Conservation (phyloP, 768 basidiomycete species). For the Termitomyces sp. region DNA sequence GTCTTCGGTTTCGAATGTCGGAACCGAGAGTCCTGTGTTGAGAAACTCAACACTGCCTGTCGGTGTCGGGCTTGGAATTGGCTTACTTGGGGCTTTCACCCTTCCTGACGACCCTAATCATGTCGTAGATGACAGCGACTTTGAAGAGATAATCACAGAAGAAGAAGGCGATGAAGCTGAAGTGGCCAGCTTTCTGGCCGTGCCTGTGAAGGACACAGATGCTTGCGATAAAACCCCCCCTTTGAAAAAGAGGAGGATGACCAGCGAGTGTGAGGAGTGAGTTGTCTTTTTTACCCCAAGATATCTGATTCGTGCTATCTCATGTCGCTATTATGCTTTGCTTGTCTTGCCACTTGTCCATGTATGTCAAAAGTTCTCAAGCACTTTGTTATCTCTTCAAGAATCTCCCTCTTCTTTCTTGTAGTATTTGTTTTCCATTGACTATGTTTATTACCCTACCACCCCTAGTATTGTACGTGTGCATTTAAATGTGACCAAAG, state of each 20-base stretch:
- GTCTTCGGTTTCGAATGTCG: conserved; percentile 28
- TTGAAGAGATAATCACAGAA: conserved; percentile 27
- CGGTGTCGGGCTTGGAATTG: conserved; percentile 44
- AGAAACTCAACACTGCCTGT: conserved; percentile 33
- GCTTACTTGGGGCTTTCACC: conserved; percentile 54
- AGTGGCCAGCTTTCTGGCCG: conserved; percentile 6
- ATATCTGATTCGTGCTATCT: conserved; percentile 17
- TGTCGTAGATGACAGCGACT: conserved; percentile 27
- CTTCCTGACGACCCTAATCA: conserved; percentile 33
- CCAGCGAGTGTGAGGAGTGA: conserved; percentile 23
- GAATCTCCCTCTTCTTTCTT: conserved; percentile 20
- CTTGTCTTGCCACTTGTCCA: conserved; percentile 8
- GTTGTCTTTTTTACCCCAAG: conserved; percentile 5
- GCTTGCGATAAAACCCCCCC: conserved; percentile 33
- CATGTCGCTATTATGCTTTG: conserved; percentile 17
- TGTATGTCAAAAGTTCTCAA: conserved; percentile 7
- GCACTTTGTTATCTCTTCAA: conserved; percentile 15
- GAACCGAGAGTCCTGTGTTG: conserved; percentile 55
- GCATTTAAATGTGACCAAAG: conserved; percentile 10
- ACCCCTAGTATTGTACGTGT: conserved; percentile 9
- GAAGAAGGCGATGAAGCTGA: conserved; percentile 26
- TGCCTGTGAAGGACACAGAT: conserved; percentile 3
- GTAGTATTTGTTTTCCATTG: conserved; percentile 13
- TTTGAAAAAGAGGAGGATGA: conserved; percentile 48
- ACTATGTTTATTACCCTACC: conserved; percentile 12